Conservation (phyloP, 805 yeast species). For the Lipomyces yamadae region DNA sequence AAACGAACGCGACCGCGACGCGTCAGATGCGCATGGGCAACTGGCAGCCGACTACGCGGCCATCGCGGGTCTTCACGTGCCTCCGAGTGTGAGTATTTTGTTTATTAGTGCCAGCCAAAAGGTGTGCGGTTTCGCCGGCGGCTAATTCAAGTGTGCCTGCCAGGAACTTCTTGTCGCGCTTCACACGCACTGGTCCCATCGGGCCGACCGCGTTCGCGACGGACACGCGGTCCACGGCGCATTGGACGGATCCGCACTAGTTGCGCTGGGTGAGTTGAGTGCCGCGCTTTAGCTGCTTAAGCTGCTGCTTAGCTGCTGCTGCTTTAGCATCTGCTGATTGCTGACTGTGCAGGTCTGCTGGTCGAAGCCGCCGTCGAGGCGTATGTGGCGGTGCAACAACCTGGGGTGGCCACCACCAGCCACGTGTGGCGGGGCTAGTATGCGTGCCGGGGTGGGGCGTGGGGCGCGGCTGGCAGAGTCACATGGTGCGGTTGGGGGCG, state of each 20-base stretch:
- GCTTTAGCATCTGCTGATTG: not conserved
- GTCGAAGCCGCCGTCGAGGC: conserved; percentile 18
- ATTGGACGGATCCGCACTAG: conserved; percentile 26
- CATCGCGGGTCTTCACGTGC: conserved; percentile 2
- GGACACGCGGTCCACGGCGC: conserved; percentile 13
- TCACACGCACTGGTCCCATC: conserved; percentile 15
- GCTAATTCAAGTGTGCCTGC: not conserved
- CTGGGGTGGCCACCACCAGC: not conserved
- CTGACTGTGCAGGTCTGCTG: conserved; percentile 14
- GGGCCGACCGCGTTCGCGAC: conserved; percentile 7
- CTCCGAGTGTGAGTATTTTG: conserved; percentile 3
- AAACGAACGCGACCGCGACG: conserved; percentile 6
- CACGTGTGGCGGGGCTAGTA: no score
- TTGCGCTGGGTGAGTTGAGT: conserved; percentile 28
- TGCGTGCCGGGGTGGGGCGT: no score
- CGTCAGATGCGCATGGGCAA: not conserved
- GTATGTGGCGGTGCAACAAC: conserved; percentile 18
- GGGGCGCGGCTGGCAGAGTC: no score
- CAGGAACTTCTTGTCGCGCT: conserved; percentile 22
- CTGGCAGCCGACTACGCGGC: conserved; percentile 5
- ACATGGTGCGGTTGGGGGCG: no score
- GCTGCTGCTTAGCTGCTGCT: not conserved
- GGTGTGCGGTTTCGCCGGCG: not conserved
- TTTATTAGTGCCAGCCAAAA: no score
- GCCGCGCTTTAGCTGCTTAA: not conserved